phyloP scores from a whole-genome alignment of 163 green algal species.

The Chloroidium sp. region DNA sequence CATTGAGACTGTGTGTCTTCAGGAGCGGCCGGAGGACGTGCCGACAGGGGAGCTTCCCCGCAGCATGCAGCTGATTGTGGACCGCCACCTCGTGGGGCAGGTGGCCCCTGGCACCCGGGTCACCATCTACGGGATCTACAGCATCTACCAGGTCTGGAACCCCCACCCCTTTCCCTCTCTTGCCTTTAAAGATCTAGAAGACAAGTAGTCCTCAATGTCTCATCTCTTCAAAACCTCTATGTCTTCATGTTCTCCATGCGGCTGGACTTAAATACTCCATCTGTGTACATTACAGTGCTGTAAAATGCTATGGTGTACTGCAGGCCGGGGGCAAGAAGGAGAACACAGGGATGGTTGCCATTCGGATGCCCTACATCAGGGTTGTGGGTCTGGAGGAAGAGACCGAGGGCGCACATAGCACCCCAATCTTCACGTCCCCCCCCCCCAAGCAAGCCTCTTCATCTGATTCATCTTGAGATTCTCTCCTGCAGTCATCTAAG shows the following conservation, averaged over 20 bases:
- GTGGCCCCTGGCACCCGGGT: slow-evolving; percentile 88
- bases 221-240: background rate
- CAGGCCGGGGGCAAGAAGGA: slow-evolving; percentile 12
- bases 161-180: too few relatives aligned
- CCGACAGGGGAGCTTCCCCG: slow-evolving; percentile 91
- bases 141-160: slow-evolving; percentile 62
- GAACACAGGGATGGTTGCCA: slow-evolving; percentile 26
- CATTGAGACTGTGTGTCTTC: slow-evolving; percentile 4
- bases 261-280: background rate
- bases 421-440: slow-evolving; percentile 38
- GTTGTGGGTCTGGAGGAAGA: slow-evolving; percentile 70
- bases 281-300: background rate
- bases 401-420: slow-evolving; percentile 38
- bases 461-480: background rate
- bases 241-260: background rate
- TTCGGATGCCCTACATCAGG: slow-evolving; percentile 72
- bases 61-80: slow-evolving; percentile 74
- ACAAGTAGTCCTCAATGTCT: background rate
- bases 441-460: too few relatives aligned
- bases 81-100: slow-evolving; percentile 71
- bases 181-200: too few relatives aligned
- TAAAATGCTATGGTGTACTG: background rate
- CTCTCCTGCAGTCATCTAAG: background rate
- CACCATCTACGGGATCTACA: slow-evolving; percentile 87
- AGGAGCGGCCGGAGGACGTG: slow-evolving; percentile 92